phyloP scores from a whole-genome alignment of 305 asterid species.

The Petunia hybrid region DNA sequence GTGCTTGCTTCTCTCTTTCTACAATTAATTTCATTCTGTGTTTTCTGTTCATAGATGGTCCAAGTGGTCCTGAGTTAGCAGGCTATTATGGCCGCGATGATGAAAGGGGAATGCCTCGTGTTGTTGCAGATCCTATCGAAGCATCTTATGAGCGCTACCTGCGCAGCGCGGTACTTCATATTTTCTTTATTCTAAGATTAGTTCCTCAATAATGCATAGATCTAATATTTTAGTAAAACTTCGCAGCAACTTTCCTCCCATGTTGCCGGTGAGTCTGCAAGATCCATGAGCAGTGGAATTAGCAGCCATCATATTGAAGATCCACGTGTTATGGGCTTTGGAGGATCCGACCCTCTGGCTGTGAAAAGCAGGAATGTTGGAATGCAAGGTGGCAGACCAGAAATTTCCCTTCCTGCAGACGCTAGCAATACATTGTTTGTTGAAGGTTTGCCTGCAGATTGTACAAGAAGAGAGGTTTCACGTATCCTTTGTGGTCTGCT shows the following conservation, averaged over 20 bases:
- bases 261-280: conserved; percentile 57
- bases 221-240: not conserved
- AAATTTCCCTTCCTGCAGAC: conserved; percentile 69
- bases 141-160: conserved; percentile 76
- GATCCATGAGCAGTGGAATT: conserved; percentile 62
- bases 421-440: conserved; percentile 72
- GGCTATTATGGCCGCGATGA: conserved; percentile 59
- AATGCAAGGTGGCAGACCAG: conserved; percentile 56
- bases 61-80: conserved; percentile 59
- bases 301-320: conserved; percentile 61
- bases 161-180: conserved; percentile 55
- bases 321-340: conserved; percentile 58
- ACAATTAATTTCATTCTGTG: conserved; percentile 23
- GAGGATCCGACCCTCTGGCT: conserved; percentile 52
- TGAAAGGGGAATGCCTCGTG: conserved; percentile 59
- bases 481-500: conserved; percentile 65
- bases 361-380: conserved; percentile 53
- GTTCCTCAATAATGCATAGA: not conserved
- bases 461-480: conserved; percentile 79
- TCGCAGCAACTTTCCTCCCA: conserved; percentile 63
- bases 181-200: not conserved
- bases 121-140: conserved; percentile 63
- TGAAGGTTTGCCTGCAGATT: conserved; percentile 80
- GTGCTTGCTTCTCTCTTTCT: conserved; percentile 28
- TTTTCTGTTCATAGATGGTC: conserved; percentile 49